Percentiles rank a stretch among this genome's conserved stretches.
These are phyloP conservation scores for Pythium guiyangense DNA, from an alignment of 352 stramenopile genomes.

Conservation along the genomic window DNA sequence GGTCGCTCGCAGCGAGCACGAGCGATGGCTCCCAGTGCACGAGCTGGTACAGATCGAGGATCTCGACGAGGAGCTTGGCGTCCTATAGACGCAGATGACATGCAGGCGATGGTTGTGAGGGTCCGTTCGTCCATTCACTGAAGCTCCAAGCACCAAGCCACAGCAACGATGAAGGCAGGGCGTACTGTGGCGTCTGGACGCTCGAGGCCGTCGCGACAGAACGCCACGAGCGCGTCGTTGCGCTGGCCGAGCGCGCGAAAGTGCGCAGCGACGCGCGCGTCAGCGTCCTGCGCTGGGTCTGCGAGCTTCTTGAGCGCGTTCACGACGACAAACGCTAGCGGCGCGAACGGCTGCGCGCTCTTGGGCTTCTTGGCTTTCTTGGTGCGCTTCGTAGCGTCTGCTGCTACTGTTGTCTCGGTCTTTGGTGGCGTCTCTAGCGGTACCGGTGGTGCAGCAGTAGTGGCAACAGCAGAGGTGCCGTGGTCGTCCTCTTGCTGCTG, in stretches of 20 bases:
- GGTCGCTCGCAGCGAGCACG: too few species aligned
- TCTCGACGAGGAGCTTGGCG: constrained; percentile 52
- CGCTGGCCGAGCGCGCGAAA: constrained; percentile 18
- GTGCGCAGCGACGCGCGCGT: not conserved
- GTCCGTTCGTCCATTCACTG: too few species aligned
- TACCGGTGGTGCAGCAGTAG: not conserved
- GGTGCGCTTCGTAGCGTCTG: constrained; percentile 1
- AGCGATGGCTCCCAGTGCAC: too few species aligned
- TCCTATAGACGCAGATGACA: constrained; percentile 24
- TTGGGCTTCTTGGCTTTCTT: constrained; percentile 27
- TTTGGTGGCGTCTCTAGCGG: not conserved
- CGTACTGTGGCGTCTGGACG: constrained; percentile 10
- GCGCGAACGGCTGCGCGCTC: constrained; percentile 33
- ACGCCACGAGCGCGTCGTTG: constrained; percentile 23
- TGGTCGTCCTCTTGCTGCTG: not conserved
- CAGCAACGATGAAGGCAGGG: not conserved
- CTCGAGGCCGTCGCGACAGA: constrained; percentile 24
- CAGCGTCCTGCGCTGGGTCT: not conserved
- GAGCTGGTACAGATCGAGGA: too few species aligned
- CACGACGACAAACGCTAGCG: constrained; percentile 48
- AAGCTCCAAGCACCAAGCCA: not conserved
- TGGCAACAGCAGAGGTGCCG: constrained; percentile 1
- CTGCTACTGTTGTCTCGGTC: not conserved
- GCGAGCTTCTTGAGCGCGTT: constrained; percentile 42
- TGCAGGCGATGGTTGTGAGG: too few species aligned